A percentile compares a stretch with the other conserved stretches of the same genome.
Evolutionary conservation across 176 grass and related monocot genomes (phyloP).

Genomic region (Aegilops longissima): DNA sequence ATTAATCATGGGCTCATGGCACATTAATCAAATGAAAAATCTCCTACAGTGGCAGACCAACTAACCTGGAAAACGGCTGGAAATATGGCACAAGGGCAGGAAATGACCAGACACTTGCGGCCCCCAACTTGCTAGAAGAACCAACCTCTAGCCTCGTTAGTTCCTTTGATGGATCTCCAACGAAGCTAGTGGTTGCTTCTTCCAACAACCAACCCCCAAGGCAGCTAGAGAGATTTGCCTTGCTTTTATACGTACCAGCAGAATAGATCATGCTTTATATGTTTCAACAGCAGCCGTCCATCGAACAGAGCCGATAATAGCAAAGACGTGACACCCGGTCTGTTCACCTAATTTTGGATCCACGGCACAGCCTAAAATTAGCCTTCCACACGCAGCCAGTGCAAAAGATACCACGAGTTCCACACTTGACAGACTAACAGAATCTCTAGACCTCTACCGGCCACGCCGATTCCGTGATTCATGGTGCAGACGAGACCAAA

Average conservation of each 20-base stretch:
- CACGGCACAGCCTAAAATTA: constrained; percentile 11
- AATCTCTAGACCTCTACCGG: constrained; percentile 3
- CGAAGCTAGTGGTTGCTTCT: constrained; percentile 26
- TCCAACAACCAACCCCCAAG: constrained; percentile 9
- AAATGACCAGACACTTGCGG: background rate
- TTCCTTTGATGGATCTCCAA: constrained; percentile 29
- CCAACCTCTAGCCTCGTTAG: constrained; percentile 39
- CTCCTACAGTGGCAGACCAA: background rate
- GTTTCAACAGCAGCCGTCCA: constrained; percentile 1
- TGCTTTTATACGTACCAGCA: background rate
- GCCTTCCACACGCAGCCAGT: background rate
- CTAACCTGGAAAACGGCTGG: constrained; percentile 15
- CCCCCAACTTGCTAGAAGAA: constrained; percentile 22
- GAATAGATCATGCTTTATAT: constrained; percentile 2
- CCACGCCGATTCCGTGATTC: background rate
- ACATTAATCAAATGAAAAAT: background rate
- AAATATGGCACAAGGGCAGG: background rate
- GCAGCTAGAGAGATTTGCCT: background rate
- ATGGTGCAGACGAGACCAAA: background rate
- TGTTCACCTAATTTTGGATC: constrained; percentile 27
- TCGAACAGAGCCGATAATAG: constrained; percentile 16
- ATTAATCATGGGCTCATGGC: background rate
- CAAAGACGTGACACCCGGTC: background rate
- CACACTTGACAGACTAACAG: background rate
- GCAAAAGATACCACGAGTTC: constrained; percentile 29